These are phyloP conservation scores for Mortierella sp. DNA, from an alignment of 371 early-diverging fungal species.

Conservation along the genomic window DNA sequence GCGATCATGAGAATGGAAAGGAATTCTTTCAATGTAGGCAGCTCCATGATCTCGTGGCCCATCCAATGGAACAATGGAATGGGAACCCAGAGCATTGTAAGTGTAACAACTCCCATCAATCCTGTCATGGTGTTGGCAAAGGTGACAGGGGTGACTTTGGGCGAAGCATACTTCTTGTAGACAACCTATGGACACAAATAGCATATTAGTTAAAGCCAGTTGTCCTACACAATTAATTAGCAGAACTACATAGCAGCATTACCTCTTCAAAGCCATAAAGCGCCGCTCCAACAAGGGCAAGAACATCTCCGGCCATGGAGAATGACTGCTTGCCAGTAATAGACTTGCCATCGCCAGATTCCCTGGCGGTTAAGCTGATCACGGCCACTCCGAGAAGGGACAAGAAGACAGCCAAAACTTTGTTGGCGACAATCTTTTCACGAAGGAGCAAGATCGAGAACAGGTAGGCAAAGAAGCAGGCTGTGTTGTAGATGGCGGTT, in stretches of 20 bases:
- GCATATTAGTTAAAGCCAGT: not conserved
- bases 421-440: slow-evolving; percentile 69
- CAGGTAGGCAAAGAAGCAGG: slow-evolving; percentile 85
- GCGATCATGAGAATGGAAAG: slow-evolving; percentile 72
- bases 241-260: not conserved
- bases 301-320: slow-evolving; percentile 61
- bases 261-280: slow-evolving; percentile 69
- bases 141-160: slow-evolving; percentile 57
- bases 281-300: slow-evolving; percentile 68
- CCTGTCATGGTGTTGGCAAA: slow-evolving; percentile 83
- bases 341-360: slow-evolving; percentile 22
- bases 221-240: not conserved
- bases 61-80: slow-evolving; percentile 76
- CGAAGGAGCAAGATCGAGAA: slow-evolving; percentile 79
- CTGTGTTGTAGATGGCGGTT: slow-evolving; percentile 87
- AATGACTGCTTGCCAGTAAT: slow-evolving; percentile 15
- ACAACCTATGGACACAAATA: slow-evolving; percentile 71
- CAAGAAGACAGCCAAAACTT: slow-evolving; percentile 74
- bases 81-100: slow-evolving; percentile 78
- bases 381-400: slow-evolving; percentile 78
- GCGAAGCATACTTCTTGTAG: slow-evolving; percentile 83
- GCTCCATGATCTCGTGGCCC: slow-evolving; percentile 76
- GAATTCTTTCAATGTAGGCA: slow-evolving; percentile 70
- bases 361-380: slow-evolving; percentile 66
- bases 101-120: slow-evolving; percentile 71